phyloP scores from a whole-genome alignment of 1,284 basidiomycete genomes.

The Rhodotorula sp. region DNA sequence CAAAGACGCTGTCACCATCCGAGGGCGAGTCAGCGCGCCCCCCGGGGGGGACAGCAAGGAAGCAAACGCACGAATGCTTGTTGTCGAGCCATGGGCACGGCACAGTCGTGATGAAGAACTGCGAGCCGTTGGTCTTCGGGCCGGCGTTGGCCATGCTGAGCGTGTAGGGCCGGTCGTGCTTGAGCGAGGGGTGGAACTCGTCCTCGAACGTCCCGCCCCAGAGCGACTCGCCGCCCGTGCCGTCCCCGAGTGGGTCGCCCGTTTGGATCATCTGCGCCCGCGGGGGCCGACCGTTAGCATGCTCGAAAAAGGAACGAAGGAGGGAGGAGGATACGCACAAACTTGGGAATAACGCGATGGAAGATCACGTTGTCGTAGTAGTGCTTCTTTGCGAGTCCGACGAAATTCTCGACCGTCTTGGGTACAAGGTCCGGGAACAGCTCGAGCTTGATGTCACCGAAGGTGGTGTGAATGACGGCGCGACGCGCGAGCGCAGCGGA shows the following conservation, averaged over 20 bases:
- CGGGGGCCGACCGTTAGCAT: not conserved
- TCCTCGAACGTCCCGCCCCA: constrained; percentile 96
- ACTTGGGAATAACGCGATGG: constrained; percentile 97
- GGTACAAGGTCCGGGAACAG: constrained; percentile 90
- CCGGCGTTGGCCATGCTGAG: constrained; percentile 99
- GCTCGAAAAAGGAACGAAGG: not conserved
- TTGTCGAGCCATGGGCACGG: constrained; percentile 71
- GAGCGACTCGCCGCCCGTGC: constrained; percentile 93
- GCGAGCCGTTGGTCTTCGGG: constrained; percentile 82
- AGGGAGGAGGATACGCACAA: constrained; percentile 55
- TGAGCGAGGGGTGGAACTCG: constrained; percentile 81
- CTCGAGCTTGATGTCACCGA: constrained; percentile 76
- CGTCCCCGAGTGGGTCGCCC: constrained; percentile 94
- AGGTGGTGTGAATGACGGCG: constrained; percentile 90
- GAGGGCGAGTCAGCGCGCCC: not conserved
- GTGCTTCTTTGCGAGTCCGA: constrained; percentile 84
- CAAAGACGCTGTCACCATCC: constrained; percentile 57
- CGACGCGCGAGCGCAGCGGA: constrained; percentile 66
- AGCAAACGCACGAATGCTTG: constrained; percentile 25
- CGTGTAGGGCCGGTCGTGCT: constrained; percentile 94
- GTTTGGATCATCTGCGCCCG: constrained; percentile 83
- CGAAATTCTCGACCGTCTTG: constrained; percentile 96
- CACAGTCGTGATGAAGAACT: constrained; percentile 98
- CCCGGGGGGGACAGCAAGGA: not conserved
- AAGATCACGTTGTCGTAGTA: constrained; percentile 95